Conservation (phyloP, 176 grass and related monocot genomes). For the Chloris gayana region DNA sequence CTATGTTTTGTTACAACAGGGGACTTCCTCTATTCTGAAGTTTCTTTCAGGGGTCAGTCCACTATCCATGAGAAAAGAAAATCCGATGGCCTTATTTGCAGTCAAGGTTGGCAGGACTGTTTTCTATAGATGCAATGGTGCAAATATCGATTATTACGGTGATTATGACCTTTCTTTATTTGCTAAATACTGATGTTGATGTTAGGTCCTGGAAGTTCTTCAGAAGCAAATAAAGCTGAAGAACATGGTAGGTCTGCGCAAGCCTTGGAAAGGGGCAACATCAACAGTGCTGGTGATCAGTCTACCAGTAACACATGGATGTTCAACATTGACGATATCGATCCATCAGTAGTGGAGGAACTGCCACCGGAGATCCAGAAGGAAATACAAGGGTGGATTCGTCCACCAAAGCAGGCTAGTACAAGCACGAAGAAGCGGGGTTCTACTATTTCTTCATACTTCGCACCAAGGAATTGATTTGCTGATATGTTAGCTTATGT, state of each 20-base stretch:
- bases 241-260: slow-evolving; percentile 6
- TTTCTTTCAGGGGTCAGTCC: slow-evolving; percentile 60
- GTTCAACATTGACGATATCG: slow-evolving; percentile 75
- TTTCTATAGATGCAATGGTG: not conserved
- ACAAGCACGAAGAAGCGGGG: slow-evolving; percentile 47
- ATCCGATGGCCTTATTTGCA: slow-evolving; percentile 26
- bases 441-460: slow-evolving; percentile 80
- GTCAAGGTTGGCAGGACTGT: slow-evolving; percentile 45
- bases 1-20: slow-evolving; percentile 37
- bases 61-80: slow-evolving; percentile 38
- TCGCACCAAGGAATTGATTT: slow-evolving; percentile 42
- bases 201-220: slow-evolving; percentile 40
- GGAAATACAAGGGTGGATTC: slow-evolving; percentile 83
- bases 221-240: slow-evolving; percentile 37
- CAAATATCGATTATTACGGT: not conserved
- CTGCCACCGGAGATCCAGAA: slow-evolving; percentile 81
- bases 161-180: not conserved
- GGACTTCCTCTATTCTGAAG: slow-evolving; percentile 72
- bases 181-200: slow-evolving; percentile 23
- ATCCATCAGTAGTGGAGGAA: slow-evolving; percentile 80
- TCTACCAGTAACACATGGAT: slow-evolving; percentile 50
- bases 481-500: slow-evolving; percentile 4
- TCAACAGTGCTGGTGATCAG: not conserved
- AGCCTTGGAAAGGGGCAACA: not conserved
- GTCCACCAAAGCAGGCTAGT: slow-evolving; percentile 45